Conservation (phyloP, 257 asterid genomes). For the Scutellaria baicalensis region DNA sequence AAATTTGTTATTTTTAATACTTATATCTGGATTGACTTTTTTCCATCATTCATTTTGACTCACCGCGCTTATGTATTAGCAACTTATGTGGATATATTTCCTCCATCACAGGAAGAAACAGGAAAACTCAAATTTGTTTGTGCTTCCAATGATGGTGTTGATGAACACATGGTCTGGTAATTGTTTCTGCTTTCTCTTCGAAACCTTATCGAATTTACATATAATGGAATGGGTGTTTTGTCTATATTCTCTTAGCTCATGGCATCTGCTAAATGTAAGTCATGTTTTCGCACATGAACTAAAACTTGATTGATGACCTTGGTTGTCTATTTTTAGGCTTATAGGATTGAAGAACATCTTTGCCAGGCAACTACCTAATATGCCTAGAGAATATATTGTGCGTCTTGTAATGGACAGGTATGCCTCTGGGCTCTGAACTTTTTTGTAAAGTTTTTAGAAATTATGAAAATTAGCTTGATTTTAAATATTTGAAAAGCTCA, state of each 20-base stretch:
- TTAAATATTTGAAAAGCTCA: not conserved
- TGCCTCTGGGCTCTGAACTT: slow-evolving; percentile 8
- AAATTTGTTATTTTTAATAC: not conserved
- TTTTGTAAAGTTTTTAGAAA: not conserved
- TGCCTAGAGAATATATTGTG: slow-evolving; percentile 98
- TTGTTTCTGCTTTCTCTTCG: slow-evolving; percentile 13
- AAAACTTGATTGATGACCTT: not conserved
- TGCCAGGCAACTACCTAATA: slow-evolving; percentile 92
- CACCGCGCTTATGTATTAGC: not conserved
- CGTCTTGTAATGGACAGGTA: slow-evolving; percentile 99
- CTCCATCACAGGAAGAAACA: slow-evolving; percentile 72
- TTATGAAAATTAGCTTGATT: not conserved
- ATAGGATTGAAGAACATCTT: slow-evolving; percentile 94
- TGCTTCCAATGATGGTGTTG: slow-evolving; percentile 80
- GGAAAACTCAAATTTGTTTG: slow-evolving; percentile 81
- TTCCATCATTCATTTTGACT: not conserved
- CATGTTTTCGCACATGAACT: not conserved
- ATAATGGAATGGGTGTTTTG: not conserved
- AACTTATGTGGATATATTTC: slow-evolving; percentile 8
- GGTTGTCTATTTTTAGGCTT: slow-evolving; percentile 55
- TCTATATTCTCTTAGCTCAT: not conserved
- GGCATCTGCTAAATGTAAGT: not conserved
- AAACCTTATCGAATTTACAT: not conserved
- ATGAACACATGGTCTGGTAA: slow-evolving; percentile 96
- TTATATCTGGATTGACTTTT: not conserved